phyloP scores from a whole-genome alignment of 2,329 filamentous ascomycete species.

The Ophiognomonia clavigignenti-juglandacearum region DNA sequence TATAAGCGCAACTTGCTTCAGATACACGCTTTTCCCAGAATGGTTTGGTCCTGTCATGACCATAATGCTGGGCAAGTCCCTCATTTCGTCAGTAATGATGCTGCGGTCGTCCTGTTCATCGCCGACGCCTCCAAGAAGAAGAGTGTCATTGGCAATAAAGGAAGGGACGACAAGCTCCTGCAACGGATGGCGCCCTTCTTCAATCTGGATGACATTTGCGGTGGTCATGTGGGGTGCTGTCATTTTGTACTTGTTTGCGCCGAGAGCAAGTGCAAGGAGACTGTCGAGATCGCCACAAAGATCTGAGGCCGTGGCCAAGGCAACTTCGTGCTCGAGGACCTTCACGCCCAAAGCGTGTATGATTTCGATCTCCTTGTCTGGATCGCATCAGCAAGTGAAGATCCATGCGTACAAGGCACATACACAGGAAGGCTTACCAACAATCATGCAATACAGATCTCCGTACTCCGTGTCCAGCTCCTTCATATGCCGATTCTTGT shows the following conservation, averaged over 20 bases:
- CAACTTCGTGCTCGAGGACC: constrained; percentile 63
- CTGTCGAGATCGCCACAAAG: constrained; percentile 84
- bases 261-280: constrained; percentile 72
- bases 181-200: constrained; percentile 77
- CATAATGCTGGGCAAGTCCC: constrained; percentile 57
- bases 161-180: constrained; percentile 78
- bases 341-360: constrained; percentile 69
- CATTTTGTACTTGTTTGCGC: constrained; percentile 71
- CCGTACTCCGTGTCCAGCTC: constrained; percentile 78
- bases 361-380: constrained; percentile 85
- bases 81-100: constrained; percentile 2
- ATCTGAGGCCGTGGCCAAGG: constrained; percentile 67
- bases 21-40: constrained; percentile 92
- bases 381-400: not conserved
- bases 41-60: constrained; percentile 92
- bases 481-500: constrained; percentile 78
- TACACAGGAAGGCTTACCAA: constrained; percentile 47
- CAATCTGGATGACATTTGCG: constrained; percentile 67
- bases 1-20: constrained; percentile 89
- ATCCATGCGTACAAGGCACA: not conserved
- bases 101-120: constrained; percentile 16
- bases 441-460: constrained; percentile 80
- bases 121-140: constrained; percentile 55
- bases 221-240: constrained; percentile 63
- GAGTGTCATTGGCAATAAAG: constrained; percentile 79